phyloP scores from a whole-genome alignment of 345 rosid genomes.

The Citrus mangshanensis region DNA sequence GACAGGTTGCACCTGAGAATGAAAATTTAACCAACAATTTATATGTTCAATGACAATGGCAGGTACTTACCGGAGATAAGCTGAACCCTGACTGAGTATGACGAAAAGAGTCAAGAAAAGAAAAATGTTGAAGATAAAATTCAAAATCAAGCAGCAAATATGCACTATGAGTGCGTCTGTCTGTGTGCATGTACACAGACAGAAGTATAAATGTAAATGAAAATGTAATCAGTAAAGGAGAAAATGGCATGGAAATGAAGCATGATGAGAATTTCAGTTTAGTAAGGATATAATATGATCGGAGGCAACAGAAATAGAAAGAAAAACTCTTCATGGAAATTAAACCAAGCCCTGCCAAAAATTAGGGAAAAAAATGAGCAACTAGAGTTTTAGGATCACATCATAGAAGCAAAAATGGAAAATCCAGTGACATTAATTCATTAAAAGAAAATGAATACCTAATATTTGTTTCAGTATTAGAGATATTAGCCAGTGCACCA shows the following conservation, averaged over 20 bases:
- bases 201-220: background rate
- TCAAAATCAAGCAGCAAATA: background rate
- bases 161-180: background rate
- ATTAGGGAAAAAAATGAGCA: background rate
- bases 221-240: background rate
- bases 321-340: slow-evolving; percentile 97
- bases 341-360: slow-evolving; percentile 83
- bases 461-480: slow-evolving; percentile 85
- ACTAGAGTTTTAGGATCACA: slow-evolving; percentile 5
- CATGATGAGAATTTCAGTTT: background rate
- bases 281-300: slow-evolving; percentile 87
- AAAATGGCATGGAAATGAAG: background rate
- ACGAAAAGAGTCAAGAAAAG: slow-evolving; percentile 54
- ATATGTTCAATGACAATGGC: background rate
- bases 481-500: slow-evolving; percentile 89
- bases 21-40: background rate
- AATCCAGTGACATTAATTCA: background rate
- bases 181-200: background rate
- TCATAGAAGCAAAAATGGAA: background rate
- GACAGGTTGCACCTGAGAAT: background rate
- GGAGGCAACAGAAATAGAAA: slow-evolving; percentile 94
- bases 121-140: background rate
- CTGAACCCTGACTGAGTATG: slow-evolving; percentile 96
- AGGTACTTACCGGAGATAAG: slow-evolving; percentile 73
- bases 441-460: slow-evolving; percentile 36